Conservation (phyloP, 1,284 basidiomycete species). For the Testicularia cyperi region DNA sequence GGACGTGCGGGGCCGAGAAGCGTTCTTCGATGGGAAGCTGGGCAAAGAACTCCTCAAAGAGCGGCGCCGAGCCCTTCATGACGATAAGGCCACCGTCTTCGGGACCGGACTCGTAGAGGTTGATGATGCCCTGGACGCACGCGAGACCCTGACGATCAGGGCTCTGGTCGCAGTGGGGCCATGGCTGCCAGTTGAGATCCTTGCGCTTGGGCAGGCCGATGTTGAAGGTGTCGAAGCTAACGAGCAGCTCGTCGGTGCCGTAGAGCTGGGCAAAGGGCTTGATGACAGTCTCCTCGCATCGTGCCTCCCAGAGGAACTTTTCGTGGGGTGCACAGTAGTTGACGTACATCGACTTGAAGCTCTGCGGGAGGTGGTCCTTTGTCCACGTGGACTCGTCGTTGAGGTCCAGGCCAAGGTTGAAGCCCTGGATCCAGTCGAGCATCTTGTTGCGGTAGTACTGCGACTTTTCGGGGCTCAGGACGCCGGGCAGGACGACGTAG, state of each 20-base stretch:
- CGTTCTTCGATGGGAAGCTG: slow-evolving; percentile 48
- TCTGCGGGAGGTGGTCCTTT: slow-evolving; percentile 56
- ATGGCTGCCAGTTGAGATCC: slow-evolving; percentile 41
- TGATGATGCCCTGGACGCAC: slow-evolving; percentile 62
- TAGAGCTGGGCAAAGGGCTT: slow-evolving; percentile 60
- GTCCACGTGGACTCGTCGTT: slow-evolving; percentile 61
- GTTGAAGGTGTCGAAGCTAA: slow-evolving; percentile 49
- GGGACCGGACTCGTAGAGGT: slow-evolving; percentile 60
- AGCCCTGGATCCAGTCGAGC: slow-evolving; percentile 59
- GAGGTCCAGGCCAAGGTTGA: slow-evolving; percentile 59
- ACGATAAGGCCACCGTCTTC: slow-evolving; percentile 62
- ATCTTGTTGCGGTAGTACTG: slow-evolving; percentile 53
- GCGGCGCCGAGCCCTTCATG: slow-evolving; percentile 56
- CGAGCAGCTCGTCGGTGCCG: slow-evolving; percentile 61
- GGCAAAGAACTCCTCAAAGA: slow-evolving; percentile 60
- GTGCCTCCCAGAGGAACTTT: slow-evolving; percentile 61
- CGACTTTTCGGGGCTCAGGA: slow-evolving; percentile 50
- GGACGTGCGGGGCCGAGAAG: slow-evolving; percentile 17
- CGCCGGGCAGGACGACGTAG: slow-evolving; percentile 59
- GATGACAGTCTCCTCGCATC: slow-evolving; percentile 57
- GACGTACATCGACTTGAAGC: slow-evolving; percentile 47
- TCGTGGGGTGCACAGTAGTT: slow-evolving; percentile 59
- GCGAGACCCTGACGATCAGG: slow-evolving; percentile 57
- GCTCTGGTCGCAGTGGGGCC: slow-evolving; percentile 62
- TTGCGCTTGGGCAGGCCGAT: slow-evolving; percentile 6